Evolutionary conservation across 176 grass and related monocot genomes (phyloP).

Genomic region (Thinopyrum elongatum): DNA sequence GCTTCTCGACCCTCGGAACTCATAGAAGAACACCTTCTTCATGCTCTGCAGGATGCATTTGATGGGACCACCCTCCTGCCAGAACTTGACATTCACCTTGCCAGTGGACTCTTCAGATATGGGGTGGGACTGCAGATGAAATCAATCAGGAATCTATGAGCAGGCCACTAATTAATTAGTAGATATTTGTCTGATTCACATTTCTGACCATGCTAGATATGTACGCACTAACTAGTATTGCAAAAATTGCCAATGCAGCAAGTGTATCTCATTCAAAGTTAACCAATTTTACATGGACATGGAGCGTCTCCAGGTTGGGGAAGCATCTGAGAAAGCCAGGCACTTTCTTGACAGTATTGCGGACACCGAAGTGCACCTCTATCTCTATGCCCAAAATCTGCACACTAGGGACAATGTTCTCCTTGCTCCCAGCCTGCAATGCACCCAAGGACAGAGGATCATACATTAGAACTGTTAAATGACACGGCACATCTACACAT

Average conservation of each 20-base stretch:
- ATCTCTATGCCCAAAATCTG: neutral
- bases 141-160: neutral
- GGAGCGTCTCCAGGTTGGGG: neutral
- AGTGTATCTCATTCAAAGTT: neutral
- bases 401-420: neutral
- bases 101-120: neutral
- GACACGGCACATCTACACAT: neutral
- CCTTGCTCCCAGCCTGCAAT: neutral
- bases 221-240: no score
- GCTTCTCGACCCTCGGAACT: neutral
- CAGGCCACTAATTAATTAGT: no score
- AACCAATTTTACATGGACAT: neutral
- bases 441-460: neutral
- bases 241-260: no score
- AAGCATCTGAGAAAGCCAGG: neutral
- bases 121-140: neutral
- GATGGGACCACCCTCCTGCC: neutral
- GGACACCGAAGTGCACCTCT: neutral
- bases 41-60: neutral
- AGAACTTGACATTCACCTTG: neutral
- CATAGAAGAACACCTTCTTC: neutral
- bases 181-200: no score
- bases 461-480: neutral
- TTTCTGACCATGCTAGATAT: neutral
- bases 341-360: neutral